phyloP scores from a whole-genome alignment of 345 rosid genomes.

The Salix purpurea region DNA sequence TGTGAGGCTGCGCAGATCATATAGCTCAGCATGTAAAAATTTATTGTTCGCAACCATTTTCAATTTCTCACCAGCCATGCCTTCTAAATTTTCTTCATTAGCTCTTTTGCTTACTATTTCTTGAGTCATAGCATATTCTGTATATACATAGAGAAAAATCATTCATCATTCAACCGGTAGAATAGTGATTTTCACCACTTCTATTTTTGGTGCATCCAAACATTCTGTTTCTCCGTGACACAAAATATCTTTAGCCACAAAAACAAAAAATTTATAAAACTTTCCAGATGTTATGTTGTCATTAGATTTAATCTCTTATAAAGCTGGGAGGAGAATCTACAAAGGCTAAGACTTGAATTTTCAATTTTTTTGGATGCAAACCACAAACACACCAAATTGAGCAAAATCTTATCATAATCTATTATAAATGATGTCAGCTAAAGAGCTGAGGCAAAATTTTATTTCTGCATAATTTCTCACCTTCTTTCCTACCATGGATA shows the following conservation, averaged over 20 bases:
- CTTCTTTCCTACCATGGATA: conserved; percentile 50
- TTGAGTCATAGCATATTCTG: conserved; percentile 35
- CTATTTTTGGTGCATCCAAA: not conserved
- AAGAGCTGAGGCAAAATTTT: not conserved
- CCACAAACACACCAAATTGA: not conserved
- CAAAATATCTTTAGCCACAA: not conserved
- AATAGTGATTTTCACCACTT: not conserved
- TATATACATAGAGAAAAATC: conserved; percentile 11
- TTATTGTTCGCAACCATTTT: conserved; percentile 21
- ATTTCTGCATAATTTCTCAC: conserved; percentile 23
- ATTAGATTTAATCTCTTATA: not conserved
- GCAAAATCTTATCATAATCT: not conserved
- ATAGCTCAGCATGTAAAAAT: conserved; percentile 21
- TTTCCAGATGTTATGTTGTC: conserved; percentile 2
- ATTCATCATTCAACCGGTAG: not conserved
- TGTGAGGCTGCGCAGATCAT: conserved; percentile 26
- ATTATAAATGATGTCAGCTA: not conserved
- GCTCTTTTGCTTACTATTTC: conserved; percentile 28
- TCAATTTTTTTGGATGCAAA: not conserved
- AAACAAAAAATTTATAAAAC: not conserved
- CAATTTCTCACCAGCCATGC: conserved; percentile 20
- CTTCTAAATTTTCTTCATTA: conserved; percentile 12
- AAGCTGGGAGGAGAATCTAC: not conserved
- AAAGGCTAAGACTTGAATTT: not conserved
- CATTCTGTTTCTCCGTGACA: not conserved